Percentiles rank a stretch among this genome's conserved stretches.
Conservation (phyloP, 148 eudicot species). For the Amaranthus hypochondriacus region DNA sequence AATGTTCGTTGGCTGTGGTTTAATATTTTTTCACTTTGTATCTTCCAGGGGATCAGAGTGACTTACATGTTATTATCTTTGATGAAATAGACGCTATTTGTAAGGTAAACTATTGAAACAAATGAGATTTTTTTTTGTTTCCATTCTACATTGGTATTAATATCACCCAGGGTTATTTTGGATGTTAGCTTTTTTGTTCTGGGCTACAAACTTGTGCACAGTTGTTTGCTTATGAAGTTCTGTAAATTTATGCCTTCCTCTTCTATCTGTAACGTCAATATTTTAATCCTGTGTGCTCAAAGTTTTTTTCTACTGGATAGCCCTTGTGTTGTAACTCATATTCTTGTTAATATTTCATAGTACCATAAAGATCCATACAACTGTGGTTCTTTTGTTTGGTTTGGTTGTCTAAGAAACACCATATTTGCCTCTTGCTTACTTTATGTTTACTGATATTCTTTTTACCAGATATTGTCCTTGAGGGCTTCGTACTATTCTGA, state of each 20-base stretch:
- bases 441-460: background rate
- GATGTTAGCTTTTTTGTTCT: background rate
- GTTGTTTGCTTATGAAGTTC: background rate
- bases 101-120: conserved; percentile 49
- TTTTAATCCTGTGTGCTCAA: background rate
- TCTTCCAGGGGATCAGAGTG: conserved; percentile 92
- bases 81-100: conserved; percentile 99
- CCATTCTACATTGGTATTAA: background rate
- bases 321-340: background rate
- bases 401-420: background rate
- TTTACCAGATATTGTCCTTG: background rate
- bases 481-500: background rate
- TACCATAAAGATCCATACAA: background rate
- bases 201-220: background rate
- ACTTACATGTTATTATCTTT: conserved; percentile 94
- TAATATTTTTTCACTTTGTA: conserved; percentile 6
- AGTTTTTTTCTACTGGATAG: background rate
- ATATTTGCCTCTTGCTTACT: background rate
- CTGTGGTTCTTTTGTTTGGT: background rate
- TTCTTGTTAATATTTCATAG: background rate
- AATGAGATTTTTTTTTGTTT: conserved; percentile 10
- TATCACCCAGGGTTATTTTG: background rate
- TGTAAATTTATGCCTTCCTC: background rate
- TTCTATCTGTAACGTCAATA: background rate
- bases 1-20: background rate